Evolutionary conservation across 345 rosid species (phyloP), one percentile per base, ranked within the genome.

Genomic region (Brassica napus): DNA sequence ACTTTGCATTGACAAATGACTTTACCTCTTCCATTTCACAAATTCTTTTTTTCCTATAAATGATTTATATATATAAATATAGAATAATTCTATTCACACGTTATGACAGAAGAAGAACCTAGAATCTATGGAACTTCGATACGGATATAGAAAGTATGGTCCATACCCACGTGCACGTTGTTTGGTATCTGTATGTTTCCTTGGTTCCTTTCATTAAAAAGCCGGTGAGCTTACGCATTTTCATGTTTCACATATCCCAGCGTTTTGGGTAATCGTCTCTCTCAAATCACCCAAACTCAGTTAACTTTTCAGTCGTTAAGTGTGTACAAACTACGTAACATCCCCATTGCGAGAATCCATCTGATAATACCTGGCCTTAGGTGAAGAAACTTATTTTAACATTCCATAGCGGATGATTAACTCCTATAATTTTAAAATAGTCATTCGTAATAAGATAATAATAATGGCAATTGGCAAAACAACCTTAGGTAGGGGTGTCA

Each of bases 1-100:
- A 39, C 79, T 26, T 47, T 5, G 34, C 8, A 9, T 57, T 61
- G 39, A 74, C 71, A 80, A 80, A 35, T 52, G 75, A 74, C 79
- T 74, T 63, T 63, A 80, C 76, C 79, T 74, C 54, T 74, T 74
- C 7, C 54, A 10, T 0, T 63, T 63, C 83, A 80, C 83, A 80
- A 60, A 16, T 35, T 26, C 15, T 24, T 24, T 23, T 23, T 10
- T 24, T 26, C 12, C 35, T 6, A 28, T 16, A 54, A 12, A 16
- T 52, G 16, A 74, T 35, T 24, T 15, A 47, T 37, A 18, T 24
- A 47, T 6, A 2, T 34, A 68, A 35, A 68, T 15, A 5, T 10
- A 68, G 18, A 68, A 55, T 26, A 69, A 28, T 26, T 49, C 26
- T 4, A 62, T 57, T 74, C 82, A 80, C 66, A 69, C 8, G 55